Evolutionary conservation across 169 alveolate genomes (phyloP), one percentile per base, ranked within the genome.

Genomic region (Toxoplasma gondii): DNA sequence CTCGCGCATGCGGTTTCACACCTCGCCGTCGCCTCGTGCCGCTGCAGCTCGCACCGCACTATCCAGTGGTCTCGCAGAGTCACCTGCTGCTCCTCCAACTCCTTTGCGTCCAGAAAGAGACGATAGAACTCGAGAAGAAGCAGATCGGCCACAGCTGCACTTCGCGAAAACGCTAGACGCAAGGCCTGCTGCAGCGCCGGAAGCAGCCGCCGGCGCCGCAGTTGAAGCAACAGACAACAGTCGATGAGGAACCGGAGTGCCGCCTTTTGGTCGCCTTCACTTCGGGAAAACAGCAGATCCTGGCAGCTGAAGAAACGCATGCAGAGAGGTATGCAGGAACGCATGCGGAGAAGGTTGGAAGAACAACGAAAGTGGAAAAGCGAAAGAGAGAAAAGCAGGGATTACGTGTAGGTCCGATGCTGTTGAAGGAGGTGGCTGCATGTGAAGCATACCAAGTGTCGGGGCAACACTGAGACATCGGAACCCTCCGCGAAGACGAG

Each of bases 221-320:
- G 84, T 53, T 58, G 93, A 29, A 88, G 84, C 82, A 64, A 4
- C 34, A 53, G 38, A 31, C 86, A 38, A 39, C 70, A n/a, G 84
- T 88, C 93, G 82, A 88, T 39, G 36, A 88, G 22, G 5, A 88
- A 88, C 38, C 93, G 82, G 43, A 54, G 64, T 2, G 93, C 83
- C 58, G 93, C 93, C 84, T 88, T 88, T 41, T 88, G 93, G 84
- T 88, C 93, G 34, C 82, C 83, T 17, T 88, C 93, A 12, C 80
- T 27, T 16, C 44, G 45, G 41, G 84, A 88, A 39, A 53, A 38
- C 4, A 88, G 93, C 58, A 88, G 53, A 9, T 88, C 93, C 64
- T 29, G 80, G 64, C 90, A 82, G 38, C 90, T 82, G 67, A n/a
- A n/a, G n/a, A 31, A 17, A n/a, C 9, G 22, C 74, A 64, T 27